Percentiles rank a stretch among this genome's conserved stretches.
phyloP scores from a whole-genome alignment of 1,139 yeast genomes.

The Geotrichum restrictum region DNA sequence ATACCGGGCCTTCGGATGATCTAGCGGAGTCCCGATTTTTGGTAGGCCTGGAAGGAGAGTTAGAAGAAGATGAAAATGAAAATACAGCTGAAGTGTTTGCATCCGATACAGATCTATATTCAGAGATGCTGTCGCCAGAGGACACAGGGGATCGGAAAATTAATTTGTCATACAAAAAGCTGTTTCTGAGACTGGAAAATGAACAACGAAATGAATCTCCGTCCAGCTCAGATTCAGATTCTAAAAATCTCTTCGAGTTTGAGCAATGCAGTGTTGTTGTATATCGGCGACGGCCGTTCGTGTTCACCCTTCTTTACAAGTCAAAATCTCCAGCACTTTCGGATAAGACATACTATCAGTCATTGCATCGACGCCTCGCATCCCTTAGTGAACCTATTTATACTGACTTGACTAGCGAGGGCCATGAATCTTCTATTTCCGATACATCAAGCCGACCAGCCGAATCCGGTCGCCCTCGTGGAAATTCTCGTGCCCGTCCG shows the following conservation, averaged over 20 bases:
- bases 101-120: constrained; percentile 14
- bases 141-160: not conserved
- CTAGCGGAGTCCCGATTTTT: constrained; percentile 29
- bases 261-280: constrained; percentile 26
- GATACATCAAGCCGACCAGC: not conserved
- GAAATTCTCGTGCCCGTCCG: not conserved
- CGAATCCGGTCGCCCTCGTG: constrained; percentile 9
- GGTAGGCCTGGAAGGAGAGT: constrained; percentile 28
- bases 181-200: constrained; percentile 3
- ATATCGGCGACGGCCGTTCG: constrained; percentile 32
- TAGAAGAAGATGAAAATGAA: constrained; percentile 25
- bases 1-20: constrained; percentile 25
- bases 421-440: not conserved
- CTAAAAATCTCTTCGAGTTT: not conserved
- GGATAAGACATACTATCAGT: constrained; percentile 24
- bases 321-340: constrained; percentile 22
- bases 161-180: constrained; percentile 15
- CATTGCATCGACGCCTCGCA: constrained; percentile 32
- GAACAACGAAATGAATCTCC: constrained; percentile 2
- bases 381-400: constrained; percentile 33
- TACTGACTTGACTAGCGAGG: constrained; percentile 25
- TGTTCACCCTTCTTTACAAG: constrained; percentile 28
- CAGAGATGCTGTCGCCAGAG: constrained; percentile 10
- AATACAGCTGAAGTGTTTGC: constrained; percentile 4
- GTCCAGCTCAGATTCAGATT: not conserved